Percentiles rank a stretch among this genome's conserved stretches.
phyloP scores from a whole-genome alignment of 306 rosid genomes.

The Medicago arabica region DNA sequence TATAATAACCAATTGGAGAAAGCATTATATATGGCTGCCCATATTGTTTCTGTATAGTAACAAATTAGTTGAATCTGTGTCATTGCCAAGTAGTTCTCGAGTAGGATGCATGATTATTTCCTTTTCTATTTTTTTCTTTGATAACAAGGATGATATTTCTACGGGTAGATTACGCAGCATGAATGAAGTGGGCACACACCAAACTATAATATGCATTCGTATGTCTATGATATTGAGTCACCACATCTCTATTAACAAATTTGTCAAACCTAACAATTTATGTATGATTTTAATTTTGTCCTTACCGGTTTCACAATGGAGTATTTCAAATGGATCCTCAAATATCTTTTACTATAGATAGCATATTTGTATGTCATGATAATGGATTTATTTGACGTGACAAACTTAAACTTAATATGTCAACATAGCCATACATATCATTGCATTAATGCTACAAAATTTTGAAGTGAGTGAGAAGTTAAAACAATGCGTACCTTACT shows the following conservation, averaged over 20 bases:
- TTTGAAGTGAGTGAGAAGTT: not conserved
- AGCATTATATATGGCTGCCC: not conserved
- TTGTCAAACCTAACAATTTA: not conserved
- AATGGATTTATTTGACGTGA: not conserved
- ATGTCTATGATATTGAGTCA: not conserved
- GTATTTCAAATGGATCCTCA: not conserved
- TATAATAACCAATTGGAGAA: constrained; percentile 2
- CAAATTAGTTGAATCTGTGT: constrained; percentile 48
- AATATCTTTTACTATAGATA: not conserved
- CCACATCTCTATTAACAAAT: constrained; percentile 3
- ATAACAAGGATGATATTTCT: constrained; percentile 2
- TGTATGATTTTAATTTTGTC: constrained; percentile 23
- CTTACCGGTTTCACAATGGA: not conserved
- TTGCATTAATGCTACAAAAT: not conserved
- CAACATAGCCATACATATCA: not conserved
- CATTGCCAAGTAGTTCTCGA: constrained; percentile 53
- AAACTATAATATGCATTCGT: constrained; percentile 5
- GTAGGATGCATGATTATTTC: constrained; percentile 44
- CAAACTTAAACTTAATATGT: not conserved
- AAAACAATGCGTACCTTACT: not conserved
- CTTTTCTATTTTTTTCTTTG: too few relatives aligned
- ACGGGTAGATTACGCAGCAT: constrained; percentile 19
- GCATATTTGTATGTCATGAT: not conserved
- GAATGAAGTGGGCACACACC: constrained; percentile 38
- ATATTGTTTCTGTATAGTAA: constrained; percentile 23